Base-by-base conservation (phyloP, 768 basidiomycete genomes). In the Lepiota venenata region DNA sequence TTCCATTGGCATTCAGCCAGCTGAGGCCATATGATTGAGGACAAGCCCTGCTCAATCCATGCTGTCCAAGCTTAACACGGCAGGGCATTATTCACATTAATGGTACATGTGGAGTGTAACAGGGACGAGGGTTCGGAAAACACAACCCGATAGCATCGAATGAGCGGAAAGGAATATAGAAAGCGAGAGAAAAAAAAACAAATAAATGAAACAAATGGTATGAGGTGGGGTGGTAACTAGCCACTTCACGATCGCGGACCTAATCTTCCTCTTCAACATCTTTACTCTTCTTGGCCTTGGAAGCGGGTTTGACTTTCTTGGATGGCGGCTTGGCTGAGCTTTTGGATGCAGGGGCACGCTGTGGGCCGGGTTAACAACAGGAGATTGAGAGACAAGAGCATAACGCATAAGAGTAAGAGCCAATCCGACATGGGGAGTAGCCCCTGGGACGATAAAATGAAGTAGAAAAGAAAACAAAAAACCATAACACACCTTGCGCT, bases 401-500 rank as follows among this genome's bases (percentile, higher is more conserved):
- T n/a, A n/a, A n/a, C n/a, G n/a, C n/a, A n/a, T n/a, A n/a, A n/a
- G n/a, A n/a, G n/a, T n/a, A n/a, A n/a, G n/a, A n/a, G n/a, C n/a
- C n/a, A n/a, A n/a, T n/a, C n/a, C n/a, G n/a, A n/a, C n/a, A n/a
- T n/a, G n/a, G n/a, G n/a, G n/a, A n/a, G n/a, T n/a, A n/a, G n/a
- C n/a, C n/a, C n/a, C n/a, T n/a, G n/a, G n/a, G n/a, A n/a, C n/a
- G n/a, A n/a, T n/a, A n/a, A n/a, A n/a, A n/a, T n/a, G n/a, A n/a
- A n/a, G n/a, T n/a, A n/a, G n/a, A n/a, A n/a, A n/a, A n/a, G n/a
- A n/a, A n/a, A n/a, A n/a, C n/a, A n/a, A n/a, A n/a, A n/a, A 36
- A 44, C 25, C 22, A 16, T 41, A 37, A 59, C 71, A 18, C 61
- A 84, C 87, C 83, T 89, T 87, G 71, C 86, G 84, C 71, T 91